Percentiles rank a stretch among this genome's conserved stretches.
phyloP scores from a whole-genome alignment of 2,329 filamentous ascomycete genomes.

The Orbilia blumenaviensis region DNA sequence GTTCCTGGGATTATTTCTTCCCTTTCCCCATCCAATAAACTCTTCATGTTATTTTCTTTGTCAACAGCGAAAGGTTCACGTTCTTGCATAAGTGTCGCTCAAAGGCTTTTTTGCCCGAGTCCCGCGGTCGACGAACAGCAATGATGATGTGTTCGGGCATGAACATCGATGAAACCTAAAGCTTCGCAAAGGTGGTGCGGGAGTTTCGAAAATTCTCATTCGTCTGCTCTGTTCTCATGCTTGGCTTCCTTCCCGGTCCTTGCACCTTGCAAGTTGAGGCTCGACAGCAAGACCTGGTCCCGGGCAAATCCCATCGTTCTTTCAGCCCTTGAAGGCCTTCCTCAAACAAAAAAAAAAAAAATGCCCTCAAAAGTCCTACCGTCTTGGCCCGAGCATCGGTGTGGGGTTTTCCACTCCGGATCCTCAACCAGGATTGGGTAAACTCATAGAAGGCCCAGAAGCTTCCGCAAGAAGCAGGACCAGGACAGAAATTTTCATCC shows the following conservation, averaged over 20 bases:
- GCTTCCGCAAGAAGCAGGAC: conserved; percentile 11
- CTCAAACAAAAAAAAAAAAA: conserved; percentile 36
- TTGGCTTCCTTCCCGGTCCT: conserved; percentile 26
- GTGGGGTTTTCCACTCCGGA: conserved; percentile 43
- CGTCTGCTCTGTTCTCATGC: conserved; percentile 26
- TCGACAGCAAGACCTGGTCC: conserved; percentile 24
- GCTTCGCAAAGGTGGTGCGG: conserved; percentile 23
- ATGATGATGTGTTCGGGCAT: conserved; percentile 41
- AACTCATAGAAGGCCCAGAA: conserved; percentile 50
- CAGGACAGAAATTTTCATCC: conserved; percentile 30
- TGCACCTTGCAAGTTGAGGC: conserved; percentile 20
- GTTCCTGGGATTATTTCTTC: conserved; percentile 21
- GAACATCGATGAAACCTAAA: conserved; percentile 8
- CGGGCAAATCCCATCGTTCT: conserved; percentile 17
- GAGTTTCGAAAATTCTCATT: conserved; percentile 52
- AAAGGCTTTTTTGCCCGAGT: conserved; percentile 36
- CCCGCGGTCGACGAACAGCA: conserved; percentile 20
- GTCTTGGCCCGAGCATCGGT: conserved; percentile 29
- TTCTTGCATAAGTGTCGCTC: conserved; percentile 29
- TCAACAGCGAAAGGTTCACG: conserved; percentile 18
- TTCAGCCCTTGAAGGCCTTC: conserved; percentile 40
- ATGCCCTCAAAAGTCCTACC: conserved; percentile 33
- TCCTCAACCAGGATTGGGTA: conserved; percentile 43
- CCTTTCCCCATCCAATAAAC: conserved; percentile 7
- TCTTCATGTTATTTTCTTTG: background rate